Base-by-base conservation (phyloP, 177 flowering plant genomes). In the Vitis hybrid region DNA sequence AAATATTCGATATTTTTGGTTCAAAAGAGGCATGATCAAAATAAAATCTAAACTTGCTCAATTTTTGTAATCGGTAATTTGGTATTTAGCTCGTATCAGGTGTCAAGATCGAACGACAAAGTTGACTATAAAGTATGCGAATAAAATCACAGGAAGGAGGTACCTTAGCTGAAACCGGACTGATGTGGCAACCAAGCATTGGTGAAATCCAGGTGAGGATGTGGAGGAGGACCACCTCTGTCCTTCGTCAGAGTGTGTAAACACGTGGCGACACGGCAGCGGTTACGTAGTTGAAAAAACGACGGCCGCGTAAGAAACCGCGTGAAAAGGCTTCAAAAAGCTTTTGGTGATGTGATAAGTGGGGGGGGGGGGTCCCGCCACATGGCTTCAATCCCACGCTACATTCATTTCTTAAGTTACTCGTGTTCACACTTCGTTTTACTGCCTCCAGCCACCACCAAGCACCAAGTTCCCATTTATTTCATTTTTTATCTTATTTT, bases 221-320 rank as follows among this genome's bases (percentile, higher is more conserved):
- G 27, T 24, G 27, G 27, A 24, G 27, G 27, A 24, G 27, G 27
- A 24, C 27, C 15, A 52, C 54, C 54, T 3, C 12, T 52, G 54
- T 52, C 14, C 12, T 11, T 11, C 54, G 12, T 14, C 15, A 9
- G 54, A 11, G 15, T 11, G 15, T 0, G 14, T 14, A 52, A 52
- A 58, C 61, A 48, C 66, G 66, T 64, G 66, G 66, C 24, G 6
- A 49, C 14, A 20, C 21, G 54, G 32, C 2, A 64, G 55, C 2
- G 55, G 55, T 49, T 50, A 30, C 53, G 24, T 2, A n/a, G 11
- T 61, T 61, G n/a, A 61, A 61, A 30, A 30, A 61, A 61, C 35
- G 48, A 13, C 49, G 66, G 27, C 55, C 27, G 66, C 66, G 66
- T 20, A 20, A 9, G 12, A 49, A 18, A 49, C 54, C 54, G 54